These are phyloP conservation scores for Chrysanthemum lavandulifolium DNA, from an alignment of 129 eudicot species.

Conservation along the genomic window DNA sequence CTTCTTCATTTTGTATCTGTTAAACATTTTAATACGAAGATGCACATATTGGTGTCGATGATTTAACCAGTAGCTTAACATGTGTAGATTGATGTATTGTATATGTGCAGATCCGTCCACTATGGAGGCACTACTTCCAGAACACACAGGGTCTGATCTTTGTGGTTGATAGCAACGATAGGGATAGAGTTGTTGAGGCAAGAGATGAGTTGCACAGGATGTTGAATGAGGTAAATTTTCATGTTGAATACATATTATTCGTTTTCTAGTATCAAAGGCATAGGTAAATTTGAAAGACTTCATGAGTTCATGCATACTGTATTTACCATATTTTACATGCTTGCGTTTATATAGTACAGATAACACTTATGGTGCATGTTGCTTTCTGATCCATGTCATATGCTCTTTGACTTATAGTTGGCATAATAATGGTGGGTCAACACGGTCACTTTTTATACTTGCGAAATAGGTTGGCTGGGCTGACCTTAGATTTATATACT, in stretches of 20 bases:
- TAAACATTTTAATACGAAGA: not conserved
- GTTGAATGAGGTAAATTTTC: constrained; percentile 83
- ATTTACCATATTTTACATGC: not conserved
- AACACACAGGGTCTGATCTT: constrained; percentile 98
- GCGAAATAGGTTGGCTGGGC: too few species aligned
- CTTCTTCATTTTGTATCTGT: not conserved
- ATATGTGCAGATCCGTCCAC: constrained; percentile 85
- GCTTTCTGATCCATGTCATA: constrained; percentile 6
- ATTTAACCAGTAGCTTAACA: not conserved
- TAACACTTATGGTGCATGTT: not conserved
- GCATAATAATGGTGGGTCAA: too few species aligned
- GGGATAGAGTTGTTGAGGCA: constrained; percentile 99
- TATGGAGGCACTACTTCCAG: constrained; percentile 99
- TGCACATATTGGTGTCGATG: too few species aligned
- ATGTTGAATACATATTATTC: not conserved
- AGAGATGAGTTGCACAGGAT: constrained; percentile 98
- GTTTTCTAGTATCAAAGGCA: not conserved
- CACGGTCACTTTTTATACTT: too few species aligned
- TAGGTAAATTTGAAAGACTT: not conserved
- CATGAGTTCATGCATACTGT: not conserved
- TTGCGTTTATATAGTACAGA: not conserved
- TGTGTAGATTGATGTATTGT: not conserved
- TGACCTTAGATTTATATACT: too few species aligned
- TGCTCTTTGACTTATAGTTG: not conserved
- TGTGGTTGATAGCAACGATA: constrained; percentile 99